Conservation (phyloP, 495 filamentous ascomycete genomes). For the Evansstolkia leycettana region DNA sequence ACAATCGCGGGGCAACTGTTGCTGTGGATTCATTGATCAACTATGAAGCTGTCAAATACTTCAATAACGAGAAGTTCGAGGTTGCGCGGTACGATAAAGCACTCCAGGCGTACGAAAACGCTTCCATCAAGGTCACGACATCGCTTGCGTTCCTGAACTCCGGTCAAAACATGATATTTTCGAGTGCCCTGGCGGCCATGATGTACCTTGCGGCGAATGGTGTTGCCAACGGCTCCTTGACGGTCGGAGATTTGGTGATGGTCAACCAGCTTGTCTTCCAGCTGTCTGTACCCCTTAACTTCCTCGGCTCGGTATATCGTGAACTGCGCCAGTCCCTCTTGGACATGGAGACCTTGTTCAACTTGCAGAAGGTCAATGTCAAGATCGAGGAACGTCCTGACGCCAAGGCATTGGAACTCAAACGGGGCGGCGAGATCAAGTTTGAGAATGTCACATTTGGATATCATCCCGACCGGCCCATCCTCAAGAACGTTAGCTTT, state of each 20-base stretch:
- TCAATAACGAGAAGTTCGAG: constrained; percentile 96
- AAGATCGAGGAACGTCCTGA: constrained; percentile 63
- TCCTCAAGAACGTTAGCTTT: constrained; percentile 70
- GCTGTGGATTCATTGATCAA: constrained; percentile 96
- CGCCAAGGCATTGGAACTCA: constrained; percentile 58
- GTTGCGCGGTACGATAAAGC: constrained; percentile 82
- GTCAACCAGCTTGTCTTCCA: constrained; percentile 99
- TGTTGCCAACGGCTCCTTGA: constrained; percentile 65
- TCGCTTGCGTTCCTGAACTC: constrained; percentile 86
- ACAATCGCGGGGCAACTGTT: constrained; percentile 89
- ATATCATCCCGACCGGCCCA: constrained; percentile 77
- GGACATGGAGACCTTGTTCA: constrained; percentile 98
- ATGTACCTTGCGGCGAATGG: constrained; percentile 93
- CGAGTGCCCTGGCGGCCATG: constrained; percentile 87
- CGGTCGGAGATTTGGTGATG: constrained; percentile 95
- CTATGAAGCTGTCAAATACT: constrained; percentile 98
- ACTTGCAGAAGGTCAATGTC: constrained; percentile 95
- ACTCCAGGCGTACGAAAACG: constrained; percentile 75
- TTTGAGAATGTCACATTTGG: constrained; percentile 96
- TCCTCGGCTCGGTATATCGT: constrained; percentile 89
- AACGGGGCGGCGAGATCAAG: constrained; percentile 71
- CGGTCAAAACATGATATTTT: constrained; percentile 99
- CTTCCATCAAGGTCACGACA: constrained; percentile 91
- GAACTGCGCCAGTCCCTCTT: constrained; percentile 88
- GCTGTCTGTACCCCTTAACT: constrained; percentile 90